These are phyloP conservation scores for Pseudozyma thailandica DNA, from an alignment of 1,284 basidiomycete genomes.

Conservation along the genomic window DNA sequence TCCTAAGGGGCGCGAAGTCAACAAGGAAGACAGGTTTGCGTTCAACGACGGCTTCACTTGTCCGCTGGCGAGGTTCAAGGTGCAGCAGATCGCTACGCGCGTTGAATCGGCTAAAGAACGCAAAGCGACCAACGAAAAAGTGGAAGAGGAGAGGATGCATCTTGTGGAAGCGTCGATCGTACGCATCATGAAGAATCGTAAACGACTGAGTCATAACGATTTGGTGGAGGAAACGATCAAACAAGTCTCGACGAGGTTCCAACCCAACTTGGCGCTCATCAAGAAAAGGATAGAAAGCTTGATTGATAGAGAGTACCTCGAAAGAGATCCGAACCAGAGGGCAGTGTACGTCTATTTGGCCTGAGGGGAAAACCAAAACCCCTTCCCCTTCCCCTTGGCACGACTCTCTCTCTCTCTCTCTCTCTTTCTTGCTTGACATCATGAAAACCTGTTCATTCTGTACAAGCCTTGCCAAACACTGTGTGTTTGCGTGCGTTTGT, in stretches of 20 bases:
- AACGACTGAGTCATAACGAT: slow-evolving; percentile 87
- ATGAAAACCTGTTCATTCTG: too few relatives aligned
- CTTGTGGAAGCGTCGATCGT: slow-evolving; percentile 92
- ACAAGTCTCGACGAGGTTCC: slow-evolving; percentile 85
- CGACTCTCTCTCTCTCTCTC: too few relatives aligned
- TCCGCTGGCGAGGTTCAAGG: slow-evolving; percentile 89
- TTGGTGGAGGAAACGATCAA: slow-evolving; percentile 89
- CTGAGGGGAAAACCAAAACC: too few relatives aligned
- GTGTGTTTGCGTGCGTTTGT: too few relatives aligned
- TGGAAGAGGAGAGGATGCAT: slow-evolving; percentile 91
- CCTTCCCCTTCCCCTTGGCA: too few relatives aligned
- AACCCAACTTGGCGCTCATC: slow-evolving; percentile 83
- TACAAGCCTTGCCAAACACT: too few relatives aligned
- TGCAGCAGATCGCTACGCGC: slow-evolving; percentile 84
- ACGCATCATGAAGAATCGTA: slow-evolving; percentile 96
- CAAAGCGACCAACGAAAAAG: slow-evolving; percentile 86
- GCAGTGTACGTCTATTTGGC: slow-evolving; percentile 63
- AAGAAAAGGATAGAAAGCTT: slow-evolving; percentile 94
- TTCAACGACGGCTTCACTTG: slow-evolving; percentile 87
- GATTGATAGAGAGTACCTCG: slow-evolving; percentile 76
- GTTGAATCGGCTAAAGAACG: slow-evolving; percentile 88
- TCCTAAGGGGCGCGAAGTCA: slow-evolving; percentile 85
- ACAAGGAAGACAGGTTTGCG: slow-evolving; percentile 80
- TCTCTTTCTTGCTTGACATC: too few relatives aligned
- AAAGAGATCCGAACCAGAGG: slow-evolving; percentile 44